A percentile compares a stretch with the other conserved stretches of the same genome.
Evolutionary conservation across 2,329 filamentous ascomycete species (phyloP).

Genomic region (Myriangium duriaei): DNA sequence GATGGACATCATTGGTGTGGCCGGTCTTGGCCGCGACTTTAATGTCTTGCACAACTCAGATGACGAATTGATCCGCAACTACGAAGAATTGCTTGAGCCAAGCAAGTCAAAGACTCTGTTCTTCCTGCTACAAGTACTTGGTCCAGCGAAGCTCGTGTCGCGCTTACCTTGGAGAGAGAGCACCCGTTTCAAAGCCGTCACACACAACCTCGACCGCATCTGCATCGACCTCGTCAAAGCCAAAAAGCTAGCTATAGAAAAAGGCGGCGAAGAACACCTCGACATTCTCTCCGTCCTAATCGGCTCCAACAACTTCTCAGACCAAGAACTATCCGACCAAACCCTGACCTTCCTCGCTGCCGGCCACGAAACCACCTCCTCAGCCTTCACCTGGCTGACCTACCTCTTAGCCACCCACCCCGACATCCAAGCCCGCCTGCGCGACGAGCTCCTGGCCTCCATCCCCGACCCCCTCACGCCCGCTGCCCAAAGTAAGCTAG

Average conservation of each 20-base stretch:
- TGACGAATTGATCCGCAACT: slow-evolving; percentile 25
- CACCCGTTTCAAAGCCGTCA: not conserved
- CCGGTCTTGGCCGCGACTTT: slow-evolving; percentile 33
- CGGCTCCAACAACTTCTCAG: slow-evolving; percentile 40
- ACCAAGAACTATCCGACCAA: slow-evolving; percentile 41
- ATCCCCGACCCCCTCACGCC: slow-evolving; percentile 43
- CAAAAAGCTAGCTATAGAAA: slow-evolving; percentile 16
- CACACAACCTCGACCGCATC: slow-evolving; percentile 23
- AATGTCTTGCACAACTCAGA: slow-evolving; percentile 28
- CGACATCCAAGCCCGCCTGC: slow-evolving; percentile 52
- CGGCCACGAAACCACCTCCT: slow-evolving; percentile 64
- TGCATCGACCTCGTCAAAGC: slow-evolving; percentile 37
- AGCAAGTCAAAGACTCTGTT: slow-evolving; percentile 28
- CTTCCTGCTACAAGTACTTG: slow-evolving; percentile 1
- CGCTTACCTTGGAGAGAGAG: slow-evolving; percentile 4
- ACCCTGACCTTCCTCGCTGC: slow-evolving; percentile 45
- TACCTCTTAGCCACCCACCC: slow-evolving; percentile 57
- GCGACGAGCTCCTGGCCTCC: too few species aligned
- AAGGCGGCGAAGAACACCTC: slow-evolving; percentile 16
- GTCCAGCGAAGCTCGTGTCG: slow-evolving; percentile 5
- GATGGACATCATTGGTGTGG: slow-evolving; percentile 35
- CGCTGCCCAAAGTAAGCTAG: slow-evolving; percentile 20
- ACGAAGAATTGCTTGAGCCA: slow-evolving; percentile 31
- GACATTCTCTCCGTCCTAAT: slow-evolving; percentile 39
- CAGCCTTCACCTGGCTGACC: slow-evolving; percentile 61